These are phyloP conservation scores for Triangularia verruculosa DNA, from an alignment of 2,329 filamentous ascomycete genomes.

Conservation along the genomic window DNA sequence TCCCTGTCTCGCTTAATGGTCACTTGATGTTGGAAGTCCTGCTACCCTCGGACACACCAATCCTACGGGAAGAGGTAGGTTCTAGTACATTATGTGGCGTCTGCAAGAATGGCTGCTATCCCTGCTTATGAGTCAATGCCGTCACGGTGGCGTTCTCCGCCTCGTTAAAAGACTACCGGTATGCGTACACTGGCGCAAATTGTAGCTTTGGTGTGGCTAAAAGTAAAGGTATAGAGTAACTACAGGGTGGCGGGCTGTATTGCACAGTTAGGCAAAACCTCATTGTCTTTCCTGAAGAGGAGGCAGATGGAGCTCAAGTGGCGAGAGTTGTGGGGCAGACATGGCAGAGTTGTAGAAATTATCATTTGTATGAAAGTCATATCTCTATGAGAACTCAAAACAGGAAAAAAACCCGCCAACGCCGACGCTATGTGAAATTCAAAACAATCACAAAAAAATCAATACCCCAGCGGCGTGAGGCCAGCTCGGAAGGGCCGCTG, in stretches of 20 bases:
- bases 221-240: too few relatives aligned
- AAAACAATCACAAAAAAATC: constrained; percentile 1
- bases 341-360: background rate
- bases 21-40: background rate
- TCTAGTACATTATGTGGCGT: background rate
- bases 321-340: background rate
- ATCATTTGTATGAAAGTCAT: too few relatives aligned
- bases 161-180: too few relatives aligned
- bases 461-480: constrained; percentile 34
- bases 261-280: background rate
- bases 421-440: constrained; percentile 21
- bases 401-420: constrained; percentile 10
- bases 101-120: background rate
- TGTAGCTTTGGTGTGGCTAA: too few relatives aligned
- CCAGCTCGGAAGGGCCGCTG: constrained; percentile 35
- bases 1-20: background rate
- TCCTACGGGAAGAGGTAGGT: background rate
- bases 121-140: background rate
- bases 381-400: background rate
- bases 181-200: too few relatives aligned
- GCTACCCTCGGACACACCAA: background rate
- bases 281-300: background rate
- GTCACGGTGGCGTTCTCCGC: background rate
- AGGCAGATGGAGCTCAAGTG: background rate
- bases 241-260: background rate